These are phyloP conservation scores for Rosa rugosa DNA, from an alignment of 306 rosid genomes.

Conservation along the genomic window DNA sequence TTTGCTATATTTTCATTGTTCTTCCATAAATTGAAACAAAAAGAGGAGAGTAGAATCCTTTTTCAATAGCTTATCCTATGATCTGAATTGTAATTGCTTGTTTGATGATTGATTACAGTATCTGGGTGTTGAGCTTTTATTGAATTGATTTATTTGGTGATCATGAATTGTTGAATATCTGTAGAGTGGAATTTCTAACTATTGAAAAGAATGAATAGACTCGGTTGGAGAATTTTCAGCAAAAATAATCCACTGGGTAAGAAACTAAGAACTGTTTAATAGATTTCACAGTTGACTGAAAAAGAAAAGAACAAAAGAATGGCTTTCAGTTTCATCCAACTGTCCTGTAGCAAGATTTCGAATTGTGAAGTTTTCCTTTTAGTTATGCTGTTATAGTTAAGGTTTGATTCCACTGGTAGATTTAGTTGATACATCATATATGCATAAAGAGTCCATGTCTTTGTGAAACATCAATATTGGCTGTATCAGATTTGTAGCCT, in stretches of 20 bases:
- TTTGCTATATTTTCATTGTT: not conserved
- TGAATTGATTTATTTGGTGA: slow-evolving; percentile 9
- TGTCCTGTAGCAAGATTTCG: not conserved
- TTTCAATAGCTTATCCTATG: not conserved
- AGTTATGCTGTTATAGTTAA: not conserved
- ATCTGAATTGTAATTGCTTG: not conserved
- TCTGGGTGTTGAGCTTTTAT: not conserved
- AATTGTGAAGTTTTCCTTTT: not conserved
- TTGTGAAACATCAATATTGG: not conserved
- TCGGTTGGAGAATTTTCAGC: not conserved
- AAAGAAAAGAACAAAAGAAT: not conserved
- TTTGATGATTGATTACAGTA: not conserved
- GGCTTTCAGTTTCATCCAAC: not conserved
- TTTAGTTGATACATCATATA: not conserved
- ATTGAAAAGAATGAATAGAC: slow-evolving; percentile 4
- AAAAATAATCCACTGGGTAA: slow-evolving; percentile 9
- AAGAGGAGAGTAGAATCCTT: not conserved
- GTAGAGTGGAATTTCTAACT: not conserved
- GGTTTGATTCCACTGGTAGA: not conserved
- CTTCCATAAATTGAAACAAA: not conserved
- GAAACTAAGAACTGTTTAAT: not conserved
- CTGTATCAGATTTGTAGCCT: not conserved
- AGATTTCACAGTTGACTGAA: not conserved
- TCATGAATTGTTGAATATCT: not conserved
- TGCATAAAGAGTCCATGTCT: not conserved